Conservation (phyloP, 306 rosid species). For the Prunus armeniaca region DNA sequence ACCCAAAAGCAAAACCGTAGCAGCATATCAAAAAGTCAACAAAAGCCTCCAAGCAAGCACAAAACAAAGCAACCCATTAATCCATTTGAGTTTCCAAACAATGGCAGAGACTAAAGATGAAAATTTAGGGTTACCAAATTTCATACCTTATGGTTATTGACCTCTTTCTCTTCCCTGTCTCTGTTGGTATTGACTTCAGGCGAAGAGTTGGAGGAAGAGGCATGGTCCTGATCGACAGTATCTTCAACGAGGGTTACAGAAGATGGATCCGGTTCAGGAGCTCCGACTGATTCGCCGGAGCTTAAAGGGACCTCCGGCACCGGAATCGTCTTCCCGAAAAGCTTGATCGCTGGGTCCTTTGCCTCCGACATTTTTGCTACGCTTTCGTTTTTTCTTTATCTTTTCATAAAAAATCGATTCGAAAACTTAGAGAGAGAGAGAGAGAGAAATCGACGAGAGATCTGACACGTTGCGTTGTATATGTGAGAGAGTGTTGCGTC, state of each 20-base stretch:
- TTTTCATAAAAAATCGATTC: neutral
- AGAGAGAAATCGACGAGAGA: constrained; percentile 18
- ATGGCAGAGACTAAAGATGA: neutral
- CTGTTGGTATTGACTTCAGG: constrained; percentile 17
- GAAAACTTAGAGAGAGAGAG: neutral
- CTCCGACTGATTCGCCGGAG: constrained; percentile 15
- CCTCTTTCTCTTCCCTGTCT: constrained; percentile 33
- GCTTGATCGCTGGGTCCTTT: constrained; percentile 66
- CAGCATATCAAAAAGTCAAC: constrained; percentile 21
- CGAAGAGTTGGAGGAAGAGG: constrained; percentile 30
- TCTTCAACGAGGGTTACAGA: constrained; percentile 3
- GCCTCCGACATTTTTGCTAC: constrained; percentile 46
- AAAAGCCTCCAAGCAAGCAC: constrained; percentile 5
- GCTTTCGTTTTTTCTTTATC: neutral
- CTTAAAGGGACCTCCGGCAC: constrained; percentile 25
- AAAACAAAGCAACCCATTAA: constrained; percentile 16
- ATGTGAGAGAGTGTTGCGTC: constrained; percentile 15
- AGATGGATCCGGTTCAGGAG: constrained; percentile 12
- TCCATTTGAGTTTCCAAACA: neutral
- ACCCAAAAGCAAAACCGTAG: constrained; percentile 4
- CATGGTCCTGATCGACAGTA: constrained; percentile 25
- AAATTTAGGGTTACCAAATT: neutral
- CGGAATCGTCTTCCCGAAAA: constrained; percentile 58
- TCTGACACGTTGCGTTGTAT: constrained; percentile 35
- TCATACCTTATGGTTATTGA: constrained; percentile 32